phyloP scores from a whole-genome alignment of 768 basidiomycete genomes.

The Phanerochaete carnosa region DNA sequence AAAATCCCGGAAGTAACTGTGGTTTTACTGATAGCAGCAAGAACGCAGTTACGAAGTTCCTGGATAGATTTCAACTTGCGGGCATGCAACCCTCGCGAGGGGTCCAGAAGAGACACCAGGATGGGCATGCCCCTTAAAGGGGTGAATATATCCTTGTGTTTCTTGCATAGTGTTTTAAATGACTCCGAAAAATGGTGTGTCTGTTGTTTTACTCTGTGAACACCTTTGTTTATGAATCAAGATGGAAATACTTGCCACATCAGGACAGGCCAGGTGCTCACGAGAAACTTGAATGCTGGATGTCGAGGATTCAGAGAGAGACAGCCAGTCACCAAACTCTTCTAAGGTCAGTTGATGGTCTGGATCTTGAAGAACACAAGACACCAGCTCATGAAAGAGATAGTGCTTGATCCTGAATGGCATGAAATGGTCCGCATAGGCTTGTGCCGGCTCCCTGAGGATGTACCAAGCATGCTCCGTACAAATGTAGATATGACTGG shows the following conservation, averaged over 20 bases:
- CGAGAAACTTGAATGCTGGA: background rate
- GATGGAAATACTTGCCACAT: background rate
- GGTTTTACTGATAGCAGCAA: background rate
- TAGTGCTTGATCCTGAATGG: constrained; percentile 49
- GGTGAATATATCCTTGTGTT: background rate
- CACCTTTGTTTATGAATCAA: too few species aligned
- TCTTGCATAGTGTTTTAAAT: background rate
- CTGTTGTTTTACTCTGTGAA: too few species aligned
- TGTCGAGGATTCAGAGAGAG: background rate
- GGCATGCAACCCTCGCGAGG: background rate
- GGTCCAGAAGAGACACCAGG: background rate
- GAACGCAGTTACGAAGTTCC: background rate
- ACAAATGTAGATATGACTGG: constrained; percentile 61
- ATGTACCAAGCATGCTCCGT: constrained; percentile 72
- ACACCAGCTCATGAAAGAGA: constrained; percentile 32
- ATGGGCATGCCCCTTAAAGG: background rate
- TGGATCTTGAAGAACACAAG: constrained; percentile 20
- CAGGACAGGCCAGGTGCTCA: background rate
- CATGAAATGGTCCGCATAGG: constrained; percentile 44
- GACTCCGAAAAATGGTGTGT: background rate
- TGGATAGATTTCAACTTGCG: background rate
- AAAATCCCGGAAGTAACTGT: background rate
- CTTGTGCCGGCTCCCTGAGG: constrained; percentile 43
- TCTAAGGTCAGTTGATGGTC: background rate
- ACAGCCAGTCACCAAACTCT: background rate